Base-by-base conservation (phyloP, 1,284 basidiomycete species). In the Microbotryomycetes sp. region DNA sequence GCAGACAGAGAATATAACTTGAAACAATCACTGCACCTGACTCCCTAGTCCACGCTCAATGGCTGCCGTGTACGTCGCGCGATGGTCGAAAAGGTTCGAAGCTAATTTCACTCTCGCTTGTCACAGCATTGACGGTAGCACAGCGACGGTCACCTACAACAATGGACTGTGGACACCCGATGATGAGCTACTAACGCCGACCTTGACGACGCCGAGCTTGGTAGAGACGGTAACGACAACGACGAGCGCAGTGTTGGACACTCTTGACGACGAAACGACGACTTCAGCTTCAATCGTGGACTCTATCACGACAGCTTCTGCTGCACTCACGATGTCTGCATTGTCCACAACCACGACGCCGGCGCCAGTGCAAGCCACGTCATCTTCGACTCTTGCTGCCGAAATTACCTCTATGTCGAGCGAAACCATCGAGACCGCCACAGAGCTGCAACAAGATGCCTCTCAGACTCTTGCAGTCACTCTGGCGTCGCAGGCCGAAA, bases 91-190 rank as follows among this genome's bases (percentile, higher is more conserved):
- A 41, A 18, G 9, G 9, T 41, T 41, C 9, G 35, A 11, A 11
- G 11, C 35, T 41, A 9, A 41, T 41, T 41, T 41, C 35, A 41
- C 35, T 41, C 35, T 41, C 35, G 35, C 35, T 11, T 18, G 35
- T 11, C 9, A 41, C 35, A 41, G 35, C 35, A 18, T 41, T 18
- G 35, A 41, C 35, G 35, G 35, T 41, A 41, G 35, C 35, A 16
- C 35, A 27, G 24, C 26, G 24, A 54, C 28, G 26, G 49, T 50
- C 5, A 53, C 54, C 5, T 66, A 64, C 54, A 52, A 66, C 49
- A 52, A 59, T 41, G 65, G 65, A 1, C 53, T 58, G 51, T 66
- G 59, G 56, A 53, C 47, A 5, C 52, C 54, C 7, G 54, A 49
- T 0, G 60, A 26, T 16, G 21, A 50, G 27, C 31, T 21, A n/a